These are phyloP conservation scores for Lentinula boryana DNA, from an alignment of 768 basidiomycete genomes.

Conservation along the genomic window DNA sequence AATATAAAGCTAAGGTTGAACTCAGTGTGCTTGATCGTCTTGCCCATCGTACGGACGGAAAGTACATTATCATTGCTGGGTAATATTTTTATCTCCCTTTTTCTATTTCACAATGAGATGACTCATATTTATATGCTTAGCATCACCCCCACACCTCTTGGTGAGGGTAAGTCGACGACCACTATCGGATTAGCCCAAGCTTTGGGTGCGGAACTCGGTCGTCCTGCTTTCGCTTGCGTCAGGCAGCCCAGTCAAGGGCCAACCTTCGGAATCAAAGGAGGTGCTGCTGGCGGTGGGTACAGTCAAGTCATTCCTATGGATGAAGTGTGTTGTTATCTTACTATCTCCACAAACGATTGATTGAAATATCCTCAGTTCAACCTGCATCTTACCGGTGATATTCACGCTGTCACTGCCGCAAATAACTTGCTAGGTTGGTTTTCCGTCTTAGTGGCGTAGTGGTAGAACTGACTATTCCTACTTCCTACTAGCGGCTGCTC, in stretches of 20 bases:
- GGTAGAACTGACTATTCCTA: conserved; percentile 2
- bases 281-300: conserved; percentile 97
- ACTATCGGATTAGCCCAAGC: conserved; percentile 97
- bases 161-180: conserved; percentile 98
- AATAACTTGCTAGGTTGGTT: conserved; percentile 86
- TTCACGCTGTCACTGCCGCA: conserved; percentile 95
- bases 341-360: conserved; percentile 7
- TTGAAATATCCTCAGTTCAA: conserved; percentile 60
- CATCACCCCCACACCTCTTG: conserved; percentile 94
- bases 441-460: not conserved
- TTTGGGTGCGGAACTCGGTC: conserved; percentile 88
- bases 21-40: conserved; percentile 82
- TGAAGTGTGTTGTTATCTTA: conserved; percentile 21
- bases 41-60: conserved; percentile 81
- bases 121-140: conserved; percentile 26
- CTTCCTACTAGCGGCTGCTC: conserved; percentile 68
- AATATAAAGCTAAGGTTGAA: conserved; percentile 97
- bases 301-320: conserved; percentile 99
- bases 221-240: conserved; percentile 92
- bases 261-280: conserved; percentile 98
- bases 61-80: conserved; percentile 96
- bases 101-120: conserved; percentile 7
- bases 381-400: conserved; percentile 93
- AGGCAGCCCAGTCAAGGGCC: conserved; percentile 98
- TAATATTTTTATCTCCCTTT: conserved; percentile 23